Evolutionary conservation across 2,329 filamentous ascomycete genomes (phyloP).

Genomic region (Dactylella cylindrospora): DNA sequence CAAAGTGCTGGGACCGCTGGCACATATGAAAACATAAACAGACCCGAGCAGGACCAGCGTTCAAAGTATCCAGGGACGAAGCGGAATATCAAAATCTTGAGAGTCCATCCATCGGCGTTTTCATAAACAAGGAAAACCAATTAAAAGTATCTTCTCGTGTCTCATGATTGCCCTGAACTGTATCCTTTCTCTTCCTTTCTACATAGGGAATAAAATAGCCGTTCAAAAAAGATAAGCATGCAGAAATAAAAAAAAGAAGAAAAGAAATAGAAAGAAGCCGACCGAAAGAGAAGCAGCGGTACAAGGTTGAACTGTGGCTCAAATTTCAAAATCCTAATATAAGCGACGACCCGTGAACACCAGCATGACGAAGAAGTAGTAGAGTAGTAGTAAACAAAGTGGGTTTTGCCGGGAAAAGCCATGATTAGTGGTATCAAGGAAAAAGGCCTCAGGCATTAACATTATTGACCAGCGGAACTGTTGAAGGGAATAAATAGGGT

Average conservation of each 20-base stretch:
- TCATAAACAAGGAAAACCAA: too few relatives aligned
- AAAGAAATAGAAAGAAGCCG: not conserved
- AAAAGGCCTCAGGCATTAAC: slow-evolving; percentile 30
- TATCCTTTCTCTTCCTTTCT: too few relatives aligned
- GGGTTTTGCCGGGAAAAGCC: not conserved
- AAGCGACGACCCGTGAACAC: slow-evolving; percentile 42
- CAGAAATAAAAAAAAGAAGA: slow-evolving; percentile 14
- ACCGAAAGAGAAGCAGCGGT: slow-evolving; percentile 3
- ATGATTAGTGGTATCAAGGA: slow-evolving; percentile 36
- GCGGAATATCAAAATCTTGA: too few relatives aligned
- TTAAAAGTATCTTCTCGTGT: too few relatives aligned
- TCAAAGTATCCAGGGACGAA: too few relatives aligned
- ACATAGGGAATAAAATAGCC: slow-evolving; percentile 3
- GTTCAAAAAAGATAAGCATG: slow-evolving; percentile 4
- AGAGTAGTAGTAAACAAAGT: slow-evolving; percentile 18
- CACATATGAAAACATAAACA: too few relatives aligned
- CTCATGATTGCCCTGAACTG: too few relatives aligned
- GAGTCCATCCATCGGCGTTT: too few relatives aligned
- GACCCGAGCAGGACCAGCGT: too few relatives aligned
- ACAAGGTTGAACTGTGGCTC: slow-evolving; percentile 26
- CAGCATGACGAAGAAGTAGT: slow-evolving; percentile 33
- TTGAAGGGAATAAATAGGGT: not conserved
- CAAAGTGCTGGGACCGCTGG: too few relatives aligned
- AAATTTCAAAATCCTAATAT: slow-evolving; percentile 44
- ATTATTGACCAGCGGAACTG: slow-evolving; percentile 15